Conservation (phyloP, 805 yeast genomes). For the Ascoidea asiatica region DNA sequence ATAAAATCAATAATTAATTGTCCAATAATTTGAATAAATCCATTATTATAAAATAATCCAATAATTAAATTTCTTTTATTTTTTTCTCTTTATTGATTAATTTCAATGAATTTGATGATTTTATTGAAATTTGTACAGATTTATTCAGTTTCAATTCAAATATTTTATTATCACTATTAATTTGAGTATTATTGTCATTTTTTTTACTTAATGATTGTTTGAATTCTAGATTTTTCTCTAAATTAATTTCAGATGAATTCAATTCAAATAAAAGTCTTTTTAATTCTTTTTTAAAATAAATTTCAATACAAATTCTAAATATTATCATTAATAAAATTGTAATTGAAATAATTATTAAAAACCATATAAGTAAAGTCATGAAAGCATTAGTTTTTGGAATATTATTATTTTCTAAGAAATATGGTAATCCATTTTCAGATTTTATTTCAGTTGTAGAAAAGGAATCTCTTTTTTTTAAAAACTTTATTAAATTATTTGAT, state of each 20-base stretch:
- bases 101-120: too few species aligned
- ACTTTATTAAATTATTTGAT: too few species aligned
- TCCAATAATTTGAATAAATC: constrained; percentile 18
- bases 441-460: too few species aligned
- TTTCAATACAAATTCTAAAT: constrained; percentile 15
- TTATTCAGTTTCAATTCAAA: too few species aligned
- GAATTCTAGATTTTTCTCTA: not conserved
- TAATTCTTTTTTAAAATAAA: constrained; percentile 9
- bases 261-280: constrained; percentile 1
- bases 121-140: too few species aligned
- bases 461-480: too few species aligned
- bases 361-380: constrained; percentile 19
- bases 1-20: constrained; percentile 17
- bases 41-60: constrained; percentile 19
- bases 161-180: not conserved
- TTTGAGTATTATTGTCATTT: not conserved
- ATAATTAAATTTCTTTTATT: constrained; percentile 18
- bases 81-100: too few species aligned
- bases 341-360: constrained; percentile 15
- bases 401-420: constrained; percentile 16
- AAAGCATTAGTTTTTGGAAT: constrained; percentile 19
- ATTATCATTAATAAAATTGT: constrained; percentile 12
- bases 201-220: not conserved
- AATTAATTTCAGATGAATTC: too few species aligned
- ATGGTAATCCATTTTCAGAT: constrained; percentile 16